Evolutionary conservation across 78 protist species (phyloP).

Genomic region (Monocercomonoides exilis): DNA sequence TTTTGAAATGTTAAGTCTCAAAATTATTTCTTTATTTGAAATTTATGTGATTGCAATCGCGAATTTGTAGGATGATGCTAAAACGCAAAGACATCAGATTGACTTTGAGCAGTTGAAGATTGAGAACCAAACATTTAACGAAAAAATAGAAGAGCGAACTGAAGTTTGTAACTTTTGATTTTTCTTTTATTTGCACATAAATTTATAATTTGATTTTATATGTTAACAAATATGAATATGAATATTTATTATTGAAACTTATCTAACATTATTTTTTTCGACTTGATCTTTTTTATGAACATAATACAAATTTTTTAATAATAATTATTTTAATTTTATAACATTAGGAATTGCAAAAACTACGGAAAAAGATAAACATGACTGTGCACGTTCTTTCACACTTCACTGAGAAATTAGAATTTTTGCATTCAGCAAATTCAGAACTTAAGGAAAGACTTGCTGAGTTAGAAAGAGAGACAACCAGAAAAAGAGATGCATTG

Average conservation of each 20-base stretch:
- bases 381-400: constrained; percentile 4
- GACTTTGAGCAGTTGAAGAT: constrained; percentile 73
- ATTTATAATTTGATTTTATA: not conserved
- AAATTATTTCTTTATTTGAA: too few relatives aligned
- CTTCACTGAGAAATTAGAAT: constrained; percentile 4
- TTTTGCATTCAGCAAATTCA: not conserved
- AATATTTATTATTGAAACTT: too few relatives aligned
- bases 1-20: too few relatives aligned
- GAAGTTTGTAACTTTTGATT: too few relatives aligned
- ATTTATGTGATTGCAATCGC: too few relatives aligned
- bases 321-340: too few relatives aligned
- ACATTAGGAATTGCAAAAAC: constrained; percentile 6
- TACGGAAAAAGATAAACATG: not conserved
- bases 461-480: not conserved
- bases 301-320: too few relatives aligned
- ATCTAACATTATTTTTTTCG: too few relatives aligned
- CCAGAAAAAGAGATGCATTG: not conserved
- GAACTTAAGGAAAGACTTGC: not conserved
- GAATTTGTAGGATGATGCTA: not conserved
- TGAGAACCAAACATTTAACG: constrained; percentile 61
- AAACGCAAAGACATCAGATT: constrained; percentile 24
- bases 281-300: too few relatives aligned
- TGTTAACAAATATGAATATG: too few relatives aligned
- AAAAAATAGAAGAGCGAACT: constrained; percentile 60
- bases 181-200: constrained; percentile 24